These are phyloP conservation scores for Galeopsis tetrahit DNA, from an alignment of 257 asterid species.

Conservation along the genomic window DNA sequence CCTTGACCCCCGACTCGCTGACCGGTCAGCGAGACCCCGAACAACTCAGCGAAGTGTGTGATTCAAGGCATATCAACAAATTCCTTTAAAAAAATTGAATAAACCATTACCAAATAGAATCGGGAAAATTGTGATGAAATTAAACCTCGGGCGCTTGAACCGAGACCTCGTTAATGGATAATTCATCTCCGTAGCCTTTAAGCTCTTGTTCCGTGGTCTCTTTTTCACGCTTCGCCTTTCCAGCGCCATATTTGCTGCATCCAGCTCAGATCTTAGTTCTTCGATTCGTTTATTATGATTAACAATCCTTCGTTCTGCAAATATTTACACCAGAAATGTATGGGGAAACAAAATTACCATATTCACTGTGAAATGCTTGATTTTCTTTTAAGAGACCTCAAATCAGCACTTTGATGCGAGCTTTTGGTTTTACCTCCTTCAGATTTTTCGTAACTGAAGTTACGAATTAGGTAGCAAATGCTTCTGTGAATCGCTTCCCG, in stretches of 20 bases:
- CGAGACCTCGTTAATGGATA: conserved; percentile 62
- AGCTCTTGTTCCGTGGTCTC: conserved; percentile 74
- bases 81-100: not conserved
- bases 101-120: not conserved
- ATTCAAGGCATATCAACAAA: no score
- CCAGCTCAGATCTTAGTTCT: conserved; percentile 62
- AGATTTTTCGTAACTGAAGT: conserved; percentile 65
- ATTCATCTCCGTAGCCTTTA: conserved; percentile 72
- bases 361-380: not conserved
- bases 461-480: conserved; percentile 68
- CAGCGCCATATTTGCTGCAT: conserved; percentile 52
- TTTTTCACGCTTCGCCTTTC: conserved; percentile 63
- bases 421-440: conserved; percentile 63
- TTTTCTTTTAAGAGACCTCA: not conserved
- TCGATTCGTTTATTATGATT: conserved; percentile 63
- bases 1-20: no score
- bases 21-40: no score
- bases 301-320: conserved; percentile 61
- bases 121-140: conserved; percentile 5
- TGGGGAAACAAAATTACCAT: not conserved
- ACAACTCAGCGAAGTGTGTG: no score
- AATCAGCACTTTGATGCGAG: not conserved
- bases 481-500: conserved; percentile 80
- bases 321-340: not conserved
- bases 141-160: conserved; percentile 65